These are phyloP conservation scores for Aspergillus aculeatinus DNA, from an alignment of 2,329 filamentous ascomycete genomes.

Conservation along the genomic window DNA sequence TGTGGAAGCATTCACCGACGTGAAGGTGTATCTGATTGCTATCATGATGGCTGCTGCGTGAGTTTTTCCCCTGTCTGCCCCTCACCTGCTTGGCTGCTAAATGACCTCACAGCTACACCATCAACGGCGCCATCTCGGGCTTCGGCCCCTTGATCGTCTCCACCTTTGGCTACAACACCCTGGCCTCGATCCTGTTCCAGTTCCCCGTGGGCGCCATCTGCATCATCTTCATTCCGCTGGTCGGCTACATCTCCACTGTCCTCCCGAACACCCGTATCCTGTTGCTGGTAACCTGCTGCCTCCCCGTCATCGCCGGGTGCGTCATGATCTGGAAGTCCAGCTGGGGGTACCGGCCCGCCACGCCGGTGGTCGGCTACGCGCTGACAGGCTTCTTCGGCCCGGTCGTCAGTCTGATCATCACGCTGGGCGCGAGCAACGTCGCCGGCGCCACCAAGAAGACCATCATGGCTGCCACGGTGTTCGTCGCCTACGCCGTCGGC, in stretches of 20 bases:
- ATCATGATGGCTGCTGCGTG: slow-evolving; percentile 67
- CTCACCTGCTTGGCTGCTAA: neutral
- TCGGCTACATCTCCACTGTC: slow-evolving; percentile 62
- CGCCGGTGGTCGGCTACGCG: slow-evolving; percentile 69
- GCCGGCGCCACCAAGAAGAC: slow-evolving; percentile 77
- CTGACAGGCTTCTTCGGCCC: slow-evolving; percentile 72
- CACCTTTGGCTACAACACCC: slow-evolving; percentile 65
- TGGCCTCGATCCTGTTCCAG: slow-evolving; percentile 69
- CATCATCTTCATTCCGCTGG: slow-evolving; percentile 64
- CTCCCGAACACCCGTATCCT: slow-evolving; percentile 64
- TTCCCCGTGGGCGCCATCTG: slow-evolving; percentile 72
- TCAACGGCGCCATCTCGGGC: slow-evolving; percentile 69
- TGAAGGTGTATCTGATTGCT: slow-evolving; percentile 63
- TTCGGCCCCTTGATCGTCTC: slow-evolving; percentile 72
- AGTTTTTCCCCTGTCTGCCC: slow-evolving; percentile 18
- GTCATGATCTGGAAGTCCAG: slow-evolving; percentile 69
- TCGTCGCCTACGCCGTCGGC: slow-evolving; percentile 72
- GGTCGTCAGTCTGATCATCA: slow-evolving; percentile 63
- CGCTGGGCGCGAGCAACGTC: slow-evolving; percentile 64
- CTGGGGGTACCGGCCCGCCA: slow-evolving; percentile 64
- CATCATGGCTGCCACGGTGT: slow-evolving; percentile 71
- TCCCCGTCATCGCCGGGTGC: slow-evolving; percentile 73
- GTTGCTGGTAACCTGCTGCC: slow-evolving; percentile 64
- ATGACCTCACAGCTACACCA: slow-evolving; percentile 54
- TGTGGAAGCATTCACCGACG: slow-evolving; percentile 57